Conservation (phyloP, 140 eudicot genomes). For the Eryngium alpinum region DNA sequence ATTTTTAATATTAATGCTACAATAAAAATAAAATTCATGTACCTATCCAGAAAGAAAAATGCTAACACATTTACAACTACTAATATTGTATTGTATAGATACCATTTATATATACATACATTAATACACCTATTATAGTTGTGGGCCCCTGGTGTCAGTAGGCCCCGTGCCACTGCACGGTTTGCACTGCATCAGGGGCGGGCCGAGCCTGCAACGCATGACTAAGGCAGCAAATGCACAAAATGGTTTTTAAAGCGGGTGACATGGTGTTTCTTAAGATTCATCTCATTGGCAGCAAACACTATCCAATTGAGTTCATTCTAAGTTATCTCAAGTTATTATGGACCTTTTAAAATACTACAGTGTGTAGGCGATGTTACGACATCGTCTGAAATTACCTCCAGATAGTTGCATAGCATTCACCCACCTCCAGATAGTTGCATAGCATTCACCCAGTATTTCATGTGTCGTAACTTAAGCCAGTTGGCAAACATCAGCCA, state of each 20-base stretch:
- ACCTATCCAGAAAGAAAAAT: no score
- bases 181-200: no score
- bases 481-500: background rate
- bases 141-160: no score
- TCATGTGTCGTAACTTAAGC: background rate
- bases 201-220: background rate
- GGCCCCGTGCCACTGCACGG: no score
- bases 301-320: background rate
- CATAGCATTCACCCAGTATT: background rate
- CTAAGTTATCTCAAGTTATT: background rate
- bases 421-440: background rate
- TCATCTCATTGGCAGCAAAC: background rate
- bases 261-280: background rate
- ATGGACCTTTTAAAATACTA: background rate
- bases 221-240: background rate
- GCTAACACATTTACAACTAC: no score
- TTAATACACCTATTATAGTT: no score
- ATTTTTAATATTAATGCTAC: no score
- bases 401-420: background rate
- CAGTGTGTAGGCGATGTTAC: background rate
- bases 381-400: background rate
- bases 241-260: background rate
- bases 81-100: no score
- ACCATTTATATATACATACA: no score
- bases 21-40: no score